phyloP scores from a whole-genome alignment of 2,329 filamentous ascomycete species.

The Lachnellula willkommii region DNA sequence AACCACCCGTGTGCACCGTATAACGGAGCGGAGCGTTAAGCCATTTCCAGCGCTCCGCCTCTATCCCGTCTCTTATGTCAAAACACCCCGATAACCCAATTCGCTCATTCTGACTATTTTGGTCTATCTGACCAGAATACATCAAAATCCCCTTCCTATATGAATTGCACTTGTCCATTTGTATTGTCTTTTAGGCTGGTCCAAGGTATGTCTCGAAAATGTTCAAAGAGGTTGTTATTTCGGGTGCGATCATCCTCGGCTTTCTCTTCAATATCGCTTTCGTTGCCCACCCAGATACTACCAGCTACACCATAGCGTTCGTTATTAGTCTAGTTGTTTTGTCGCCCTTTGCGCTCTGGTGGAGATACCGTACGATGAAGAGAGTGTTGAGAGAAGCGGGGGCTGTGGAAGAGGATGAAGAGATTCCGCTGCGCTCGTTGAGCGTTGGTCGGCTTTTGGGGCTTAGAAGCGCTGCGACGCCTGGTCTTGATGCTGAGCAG shows the following conservation, averaged over 20 bases:
- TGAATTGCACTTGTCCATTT: background rate
- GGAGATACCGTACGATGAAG: slow-evolving; percentile 2
- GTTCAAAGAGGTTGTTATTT: slow-evolving; percentile 23
- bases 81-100: no score
- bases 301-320: slow-evolving; percentile 22
- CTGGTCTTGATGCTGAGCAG: background rate
- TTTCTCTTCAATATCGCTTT: slow-evolving; percentile 20
- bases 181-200: background rate
- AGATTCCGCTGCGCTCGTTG: background rate
- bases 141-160: background rate
- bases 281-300: slow-evolving; percentile 19
- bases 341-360: slow-evolving; percentile 14
- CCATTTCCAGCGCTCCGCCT: no score
- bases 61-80: no score
- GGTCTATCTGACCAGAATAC: no score
- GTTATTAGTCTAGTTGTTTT: slow-evolving; percentile 12
- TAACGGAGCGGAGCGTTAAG: no score
- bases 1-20: no score
- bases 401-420: background rate
- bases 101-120: no score
- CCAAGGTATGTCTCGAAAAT: slow-evolving; percentile 1
- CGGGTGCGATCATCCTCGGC: slow-evolving; percentile 19
- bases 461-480: background rate
- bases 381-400: background rate
- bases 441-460: background rate